Evolutionary conservation across 306 rosid species (phyloP).

Genomic region (Crataegus laevigata): DNA sequence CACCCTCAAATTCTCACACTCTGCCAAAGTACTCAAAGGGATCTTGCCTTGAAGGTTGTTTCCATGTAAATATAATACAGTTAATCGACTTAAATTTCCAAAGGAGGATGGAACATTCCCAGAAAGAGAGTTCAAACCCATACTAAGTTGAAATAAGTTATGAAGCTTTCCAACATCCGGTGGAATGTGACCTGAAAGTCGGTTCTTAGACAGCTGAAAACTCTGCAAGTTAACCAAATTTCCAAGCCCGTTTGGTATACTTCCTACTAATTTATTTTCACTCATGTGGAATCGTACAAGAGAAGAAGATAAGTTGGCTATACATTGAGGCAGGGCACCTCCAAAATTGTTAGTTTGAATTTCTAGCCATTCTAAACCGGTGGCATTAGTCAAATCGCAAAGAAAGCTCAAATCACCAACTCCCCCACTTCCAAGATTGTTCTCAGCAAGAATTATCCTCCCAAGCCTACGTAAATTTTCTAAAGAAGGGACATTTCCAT

Average conservation of each 20-base stretch:
- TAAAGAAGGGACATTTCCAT: neutral
- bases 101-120: neutral
- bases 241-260: neutral
- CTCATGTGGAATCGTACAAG: neutral
- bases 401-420: neutral
- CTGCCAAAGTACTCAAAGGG: neutral
- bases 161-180: neutral
- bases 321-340: neutral
- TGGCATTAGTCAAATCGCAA: neutral
- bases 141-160: neutral
- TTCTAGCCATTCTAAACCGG: neutral
- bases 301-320: neutral
- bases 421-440: neutral
- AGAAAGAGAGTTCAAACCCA: neutral
- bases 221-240: neutral
- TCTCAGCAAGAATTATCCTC: neutral
- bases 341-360: neutral
- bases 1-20: neutral
- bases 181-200: neutral
- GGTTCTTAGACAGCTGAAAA: neutral
- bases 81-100: neutral
- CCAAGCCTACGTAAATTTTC: neutral
- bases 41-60: neutral
- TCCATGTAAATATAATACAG: neutral
- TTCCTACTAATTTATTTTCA: neutral